These are phyloP conservation scores for Apiotrichum sp. DNA, from an alignment of 1,284 basidiomycete genomes.

Conservation along the genomic window DNA sequence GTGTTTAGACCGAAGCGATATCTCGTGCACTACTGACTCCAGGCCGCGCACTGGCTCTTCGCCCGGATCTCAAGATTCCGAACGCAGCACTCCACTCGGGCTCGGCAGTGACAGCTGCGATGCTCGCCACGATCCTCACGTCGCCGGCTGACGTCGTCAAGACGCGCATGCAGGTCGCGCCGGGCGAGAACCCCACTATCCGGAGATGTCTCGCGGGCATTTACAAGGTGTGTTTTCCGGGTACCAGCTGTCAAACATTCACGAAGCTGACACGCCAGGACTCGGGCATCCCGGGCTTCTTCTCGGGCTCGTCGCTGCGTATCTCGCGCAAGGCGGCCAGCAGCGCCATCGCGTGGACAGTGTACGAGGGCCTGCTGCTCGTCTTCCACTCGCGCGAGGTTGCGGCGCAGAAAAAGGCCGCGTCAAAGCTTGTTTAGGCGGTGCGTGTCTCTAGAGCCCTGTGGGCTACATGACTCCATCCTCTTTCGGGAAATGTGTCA, in stretches of 20 bases:
- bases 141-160: slow-evolving; percentile 89
- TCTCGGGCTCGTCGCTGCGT: slow-evolving; percentile 75
- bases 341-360: slow-evolving; percentile 85
- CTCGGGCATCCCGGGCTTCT: slow-evolving; percentile 69
- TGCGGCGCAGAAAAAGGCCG: neutral
- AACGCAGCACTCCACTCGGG: slow-evolving; percentile 44
- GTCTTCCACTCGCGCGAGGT: slow-evolving; percentile 50
- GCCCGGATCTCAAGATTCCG: slow-evolving; percentile 24
- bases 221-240: slow-evolving; percentile 63
- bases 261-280: slow-evolving; percentile 52
- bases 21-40: neutral
- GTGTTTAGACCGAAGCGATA: neutral
- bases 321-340: slow-evolving; percentile 82
- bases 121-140: slow-evolving; percentile 71
- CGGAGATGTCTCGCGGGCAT: slow-evolving; percentile 59
- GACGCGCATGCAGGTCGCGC: slow-evolving; percentile 84
- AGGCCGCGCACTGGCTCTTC: slow-evolving; percentile 8
- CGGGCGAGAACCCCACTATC: slow-evolving; percentile 64
- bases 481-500: neutral
- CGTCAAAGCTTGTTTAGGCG: neutral
- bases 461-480: too few relatives aligned
- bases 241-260: too few relatives aligned
- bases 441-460: too few relatives aligned
- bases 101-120: slow-evolving; percentile 65
- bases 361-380: slow-evolving; percentile 72